Base-by-base conservation (phyloP, 805 yeast species). In the Cyberlindnera subsufficiens region DNA sequence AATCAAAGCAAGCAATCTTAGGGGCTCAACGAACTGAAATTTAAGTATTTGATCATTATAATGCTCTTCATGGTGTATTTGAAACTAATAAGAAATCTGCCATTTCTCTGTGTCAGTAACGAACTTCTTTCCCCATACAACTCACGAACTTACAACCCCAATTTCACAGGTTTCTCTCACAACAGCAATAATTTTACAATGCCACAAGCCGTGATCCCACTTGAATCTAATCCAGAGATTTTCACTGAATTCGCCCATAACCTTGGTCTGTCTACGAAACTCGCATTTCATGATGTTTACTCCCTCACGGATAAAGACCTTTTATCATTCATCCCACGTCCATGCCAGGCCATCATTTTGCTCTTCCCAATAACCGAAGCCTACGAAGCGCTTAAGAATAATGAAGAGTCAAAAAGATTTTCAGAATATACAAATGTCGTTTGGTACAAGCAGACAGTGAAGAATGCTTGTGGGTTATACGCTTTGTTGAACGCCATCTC, bases 391-490 rank as follows among this genome's bases (percentile, higher is more conserved):
- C 69, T 76, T 43, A 66, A 82, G 37, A 39, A 52, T 18, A 47
- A 51, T 14, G 73, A 69, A 35, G 82, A 78, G 43, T 39, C 47
- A 4, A 31, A 41, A 1, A 30, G 39, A 25, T 49, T 40, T 7
- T 56, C 41, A 31, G 45, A 34, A 5, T 15, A 58, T 6, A 35
- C 42, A 6, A 65, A 54, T 6, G 67, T 80, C 14, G 50, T 72
- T n/a, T 93, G 98, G 97, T 78, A 81, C 53, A 79, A 78, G 51
- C 99, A 91, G 56, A 80, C 89, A 1, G 77, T 93, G 15, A 77
- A 76, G 48, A 91, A 91, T 59, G 95, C 95, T 0, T 91, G 99
- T 66, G 99, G 99, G 5, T 73, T 95, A 29, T 87, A 85, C 63
- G 98, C 96, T 0, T 61, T 93, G 37, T 65, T 91, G 18, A 97